Evolutionary conservation across 1,284 basidiomycete genomes (phyloP), one percentile per base, ranked within the genome.

Genomic region (Moesziomyces parantarcticus): DNA sequence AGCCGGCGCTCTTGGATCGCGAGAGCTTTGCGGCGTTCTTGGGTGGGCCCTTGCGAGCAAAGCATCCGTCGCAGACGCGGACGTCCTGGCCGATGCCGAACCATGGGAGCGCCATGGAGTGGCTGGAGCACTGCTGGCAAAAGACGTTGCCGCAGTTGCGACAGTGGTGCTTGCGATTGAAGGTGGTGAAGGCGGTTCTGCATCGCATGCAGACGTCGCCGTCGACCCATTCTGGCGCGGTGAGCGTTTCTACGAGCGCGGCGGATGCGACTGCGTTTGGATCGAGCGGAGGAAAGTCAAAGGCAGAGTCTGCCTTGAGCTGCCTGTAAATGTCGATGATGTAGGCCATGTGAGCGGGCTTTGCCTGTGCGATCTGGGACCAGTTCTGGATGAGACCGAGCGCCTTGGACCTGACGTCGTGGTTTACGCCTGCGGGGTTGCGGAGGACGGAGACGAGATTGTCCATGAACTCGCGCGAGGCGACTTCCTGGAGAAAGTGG

Each of bases 121-220:
- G 92, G 41, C 91, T 90, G 1, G 94, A 95, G 85, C 97, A 99
- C 55, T 90, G 88, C 66, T 96, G 93, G 85, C 97, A 95, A 81
- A 97, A 99, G 20, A 99, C 93, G 79, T 92, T 90, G 10, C 97
- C 97, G 84, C 97, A 99, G 84, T 98, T 98, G 9, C 97, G 89
- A 84, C 97, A 99, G 84, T 99, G 97, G 82, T 99, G 97, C 84
- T 98, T 98, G 61, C 97, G 90, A 82, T 97, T 98, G 42, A 95
- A 97, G 79, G 97, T 96, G 1, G 91, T 90, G 85, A 99, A 99
- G 0, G 92, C 85, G 0, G 92, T 91, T 21, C 97, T 89, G 84
- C 97, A 99, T 23, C 94, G 90, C 75, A 97, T 89, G 85, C 97
- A 99, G 14, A 95, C 90, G 34, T 96, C 92, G 1, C 93, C 93